Base-by-base conservation (phyloP, 805 yeast genomes). In the Candida hispaniensis region DNA sequence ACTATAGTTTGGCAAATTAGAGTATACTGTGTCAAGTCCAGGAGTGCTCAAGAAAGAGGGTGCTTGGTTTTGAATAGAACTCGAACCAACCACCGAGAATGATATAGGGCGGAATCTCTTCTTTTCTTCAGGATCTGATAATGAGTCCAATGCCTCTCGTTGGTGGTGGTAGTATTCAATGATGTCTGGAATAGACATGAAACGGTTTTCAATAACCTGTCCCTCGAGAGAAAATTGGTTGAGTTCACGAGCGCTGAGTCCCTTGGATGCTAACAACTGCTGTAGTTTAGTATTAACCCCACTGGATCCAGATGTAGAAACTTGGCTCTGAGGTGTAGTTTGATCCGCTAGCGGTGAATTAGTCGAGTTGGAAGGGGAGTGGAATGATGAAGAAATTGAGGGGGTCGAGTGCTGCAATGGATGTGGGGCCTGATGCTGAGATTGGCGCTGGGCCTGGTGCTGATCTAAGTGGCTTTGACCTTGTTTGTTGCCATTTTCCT, bases 11-110 rank as follows among this genome's bases (percentile, higher is more conserved):
- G 38, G 39, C 19, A 32, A 18, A 18, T 32, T 32, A 10, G 36
- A 32, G 6, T 32, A 24, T 16, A 32, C 36, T 2, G 20, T 23
- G 5, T 32, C 36, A 7, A 32, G 36, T 3, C 28, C 36, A 1
- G 22, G 28, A 3, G 36, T 32, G 9, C 28, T 18, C 3, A 23
- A 23, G 7, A 28, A 32, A 18, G 17, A 27, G 4, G 36, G 28
- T n/a, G 28, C 21, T 8, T 9, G 28, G 8, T 16, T 39, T 40
- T 8, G 43, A 41, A 16, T 42, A 2, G 19, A 20, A 15, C 18
- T 14, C 10, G 36, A 28, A 7, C 11, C 28, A 1, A 27, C 36
- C 8, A 28, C 36, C 3, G 36, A 20, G 4, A 32, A 27, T 10
- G 28, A 27, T 7, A 32, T 23, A 2, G 36, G 24, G 2, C 23